Conservation (phyloP, 2,329 filamentous ascomycete species). For the Lachnellula arida region DNA sequence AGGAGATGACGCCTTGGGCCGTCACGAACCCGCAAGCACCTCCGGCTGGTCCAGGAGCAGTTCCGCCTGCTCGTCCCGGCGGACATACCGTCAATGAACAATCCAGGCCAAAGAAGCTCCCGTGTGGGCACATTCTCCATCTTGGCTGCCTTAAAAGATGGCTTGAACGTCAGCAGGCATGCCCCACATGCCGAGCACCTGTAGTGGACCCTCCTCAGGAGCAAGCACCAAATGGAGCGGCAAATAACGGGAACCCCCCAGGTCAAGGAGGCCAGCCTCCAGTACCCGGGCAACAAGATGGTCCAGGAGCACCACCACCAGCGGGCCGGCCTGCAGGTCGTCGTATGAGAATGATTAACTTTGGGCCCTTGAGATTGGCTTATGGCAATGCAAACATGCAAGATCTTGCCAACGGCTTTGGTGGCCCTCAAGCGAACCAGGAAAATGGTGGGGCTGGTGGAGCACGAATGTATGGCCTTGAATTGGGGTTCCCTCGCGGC, state of each 20-base stretch:
- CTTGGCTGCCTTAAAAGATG: conserved; percentile 93
- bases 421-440: conserved; percentile 38
- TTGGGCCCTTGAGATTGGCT: conserved; percentile 70
- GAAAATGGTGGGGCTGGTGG: conserved; percentile 26
- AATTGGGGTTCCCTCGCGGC: conserved; percentile 29
- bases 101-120: conserved; percentile 87
- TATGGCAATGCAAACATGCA: conserved; percentile 63
- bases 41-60: conserved; percentile 31
- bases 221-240: conserved; percentile 27
- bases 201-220: conserved; percentile 52
- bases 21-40: conserved; percentile 43
- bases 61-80: conserved; percentile 32
- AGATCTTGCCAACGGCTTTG: conserved; percentile 62
- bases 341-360: conserved; percentile 60
- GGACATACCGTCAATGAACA: conserved; percentile 64
- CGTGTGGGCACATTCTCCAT: conserved; percentile 92
- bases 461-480: conserved; percentile 32
- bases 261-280: conserved; percentile 28
- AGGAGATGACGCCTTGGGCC: conserved; percentile 84
- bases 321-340: conserved; percentile 28
- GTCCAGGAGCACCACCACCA: conserved; percentile 32
- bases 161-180: conserved; percentile 96
- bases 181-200: conserved; percentile 85
- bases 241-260: conserved; percentile 23
- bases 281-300: conserved; percentile 35